Conservation (phyloP, 73 alveolate genomes). For the Paraurostyla sp. region DNA sequence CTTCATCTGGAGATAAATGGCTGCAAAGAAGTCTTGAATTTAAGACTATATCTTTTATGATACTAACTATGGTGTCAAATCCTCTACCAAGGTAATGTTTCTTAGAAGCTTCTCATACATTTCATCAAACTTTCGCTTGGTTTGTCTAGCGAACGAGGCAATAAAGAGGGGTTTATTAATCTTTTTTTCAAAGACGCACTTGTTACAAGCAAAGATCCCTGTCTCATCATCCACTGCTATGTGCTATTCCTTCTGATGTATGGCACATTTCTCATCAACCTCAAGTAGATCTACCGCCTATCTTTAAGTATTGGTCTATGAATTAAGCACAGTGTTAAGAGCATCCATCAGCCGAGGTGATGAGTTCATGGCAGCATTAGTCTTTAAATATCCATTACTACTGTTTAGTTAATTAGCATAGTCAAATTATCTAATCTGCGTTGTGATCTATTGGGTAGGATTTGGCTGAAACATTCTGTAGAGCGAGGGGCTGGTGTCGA, state of each 20-base stretch:
- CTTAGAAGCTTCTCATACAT: not conserved
- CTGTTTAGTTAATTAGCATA: not conserved
- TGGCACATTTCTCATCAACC: not conserved
- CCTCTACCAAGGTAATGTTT: slow-evolving; percentile 12
- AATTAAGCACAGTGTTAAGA: not conserved
- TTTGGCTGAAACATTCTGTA: not conserved
- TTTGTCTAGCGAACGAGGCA: slow-evolving; percentile 8
- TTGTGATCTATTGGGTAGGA: slow-evolving; percentile 3
- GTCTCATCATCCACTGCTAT: slow-evolving; percentile 10
- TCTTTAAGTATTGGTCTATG: not conserved
- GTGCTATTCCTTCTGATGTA: not conserved
- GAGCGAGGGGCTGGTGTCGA: slow-evolving; percentile 35
- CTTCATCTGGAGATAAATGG: not conserved
- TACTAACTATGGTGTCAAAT: slow-evolving; percentile 4
- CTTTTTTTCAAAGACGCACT: slow-evolving; percentile 7
- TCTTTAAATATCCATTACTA: not conserved
- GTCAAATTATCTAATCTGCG: slow-evolving; percentile 14
- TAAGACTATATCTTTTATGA: not conserved
- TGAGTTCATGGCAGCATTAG: not conserved
- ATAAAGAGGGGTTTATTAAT: not conserved
- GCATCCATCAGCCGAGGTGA: slow-evolving; percentile 34
- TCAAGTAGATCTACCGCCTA: not conserved
- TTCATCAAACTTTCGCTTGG: slow-evolving; percentile 9
- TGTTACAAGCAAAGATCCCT: slow-evolving; percentile 14
- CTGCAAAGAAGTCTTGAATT: slow-evolving; percentile 11